phyloP scores from a whole-genome alignment of 768 basidiomycete genomes.

The Trametes maxima region DNA sequence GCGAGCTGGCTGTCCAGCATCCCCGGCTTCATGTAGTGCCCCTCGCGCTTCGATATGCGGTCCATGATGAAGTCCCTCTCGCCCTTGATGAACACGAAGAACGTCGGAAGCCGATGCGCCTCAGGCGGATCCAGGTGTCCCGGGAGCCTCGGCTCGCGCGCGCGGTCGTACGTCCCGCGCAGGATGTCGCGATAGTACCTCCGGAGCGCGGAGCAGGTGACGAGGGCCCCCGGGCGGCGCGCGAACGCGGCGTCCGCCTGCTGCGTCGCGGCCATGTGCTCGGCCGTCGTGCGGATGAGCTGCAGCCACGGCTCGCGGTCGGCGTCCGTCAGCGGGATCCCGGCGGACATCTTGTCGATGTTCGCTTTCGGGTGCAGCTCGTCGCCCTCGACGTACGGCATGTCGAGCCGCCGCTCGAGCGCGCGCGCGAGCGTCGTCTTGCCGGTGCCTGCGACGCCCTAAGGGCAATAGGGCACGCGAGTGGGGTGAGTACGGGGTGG shows the following conservation, averaged over 20 bases:
- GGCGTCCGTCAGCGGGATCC: slow-evolving; percentile 73
- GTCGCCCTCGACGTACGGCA: slow-evolving; percentile 90
- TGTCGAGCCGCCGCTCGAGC: slow-evolving; percentile 40
- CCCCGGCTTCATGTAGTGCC: slow-evolving; percentile 81
- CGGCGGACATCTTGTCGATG: slow-evolving; percentile 84
- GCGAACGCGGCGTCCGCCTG: slow-evolving; percentile 25
- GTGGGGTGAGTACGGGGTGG: background rate
- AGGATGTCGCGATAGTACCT: slow-evolving; percentile 79
- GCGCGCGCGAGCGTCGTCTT: slow-evolving; percentile 34
- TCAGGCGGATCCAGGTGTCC: slow-evolving; percentile 30
- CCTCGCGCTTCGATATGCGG: slow-evolving; percentile 62
- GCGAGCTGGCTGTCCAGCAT: slow-evolving; percentile 83
- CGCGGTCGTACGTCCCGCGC: slow-evolving; percentile 49
- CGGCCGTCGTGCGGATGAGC: slow-evolving; percentile 66
- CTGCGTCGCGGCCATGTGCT: slow-evolving; percentile 40
- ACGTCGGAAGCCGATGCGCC: slow-evolving; percentile 47
- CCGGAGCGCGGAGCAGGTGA: slow-evolving; percentile 88
- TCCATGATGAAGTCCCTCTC: slow-evolving; percentile 54
- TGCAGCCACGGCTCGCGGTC: slow-evolving; percentile 89
- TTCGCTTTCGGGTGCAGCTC: slow-evolving; percentile 81
- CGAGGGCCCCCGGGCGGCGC: slow-evolving; percentile 59
- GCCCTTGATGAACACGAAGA: slow-evolving; percentile 82
- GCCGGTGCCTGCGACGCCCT: slow-evolving; percentile 36
- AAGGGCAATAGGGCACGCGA: background rate
- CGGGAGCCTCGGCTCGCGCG: slow-evolving; percentile 28